These are phyloP conservation scores for Arthrobotrys musiformis DNA, from an alignment of 2,329 filamentous ascomycete genomes.

Conservation along the genomic window DNA sequence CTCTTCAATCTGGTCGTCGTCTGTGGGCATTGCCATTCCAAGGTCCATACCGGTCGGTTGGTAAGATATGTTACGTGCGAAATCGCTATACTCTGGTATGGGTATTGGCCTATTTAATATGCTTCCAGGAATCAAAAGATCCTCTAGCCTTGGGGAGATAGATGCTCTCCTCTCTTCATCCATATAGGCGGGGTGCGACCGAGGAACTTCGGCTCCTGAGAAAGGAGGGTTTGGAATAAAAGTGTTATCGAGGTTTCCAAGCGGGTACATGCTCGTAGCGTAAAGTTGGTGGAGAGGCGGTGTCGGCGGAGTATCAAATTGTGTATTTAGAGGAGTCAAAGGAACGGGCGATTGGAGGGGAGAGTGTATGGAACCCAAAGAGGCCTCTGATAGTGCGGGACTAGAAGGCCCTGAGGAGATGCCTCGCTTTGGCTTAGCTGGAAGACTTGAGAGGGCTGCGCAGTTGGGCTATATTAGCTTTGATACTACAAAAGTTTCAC, in stretches of 20 bases:
- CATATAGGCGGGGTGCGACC: conserved; percentile 48
- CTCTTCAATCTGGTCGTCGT: conserved; percentile 69
- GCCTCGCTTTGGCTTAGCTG: conserved; percentile 28
- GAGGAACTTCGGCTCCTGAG: conserved; percentile 43
- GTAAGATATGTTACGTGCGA: conserved; percentile 29
- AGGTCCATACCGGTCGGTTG: conserved; percentile 40
- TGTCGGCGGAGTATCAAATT: conserved; percentile 46
- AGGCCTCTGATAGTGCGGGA: conserved; percentile 44
- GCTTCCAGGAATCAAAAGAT: conserved; percentile 66
- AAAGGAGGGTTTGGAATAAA: conserved; percentile 43
- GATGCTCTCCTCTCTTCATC: conserved; percentile 45
- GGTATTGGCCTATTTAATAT: conserved; percentile 64
- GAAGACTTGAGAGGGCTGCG: conserved; percentile 37
- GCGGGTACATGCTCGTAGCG: conserved; percentile 34
- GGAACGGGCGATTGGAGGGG: conserved; percentile 49
- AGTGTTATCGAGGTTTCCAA: conserved; percentile 41
- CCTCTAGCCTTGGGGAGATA: conserved; percentile 64
- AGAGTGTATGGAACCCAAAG: conserved; percentile 42
- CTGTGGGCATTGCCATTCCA: conserved; percentile 53
- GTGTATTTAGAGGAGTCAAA: conserved; percentile 42
- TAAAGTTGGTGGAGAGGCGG: conserved; percentile 51
- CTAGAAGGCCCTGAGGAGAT: conserved; percentile 42
- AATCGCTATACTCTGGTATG: conserved; percentile 59
- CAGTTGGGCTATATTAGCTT: background rate
- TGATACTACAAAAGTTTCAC: background rate